These are phyloP conservation scores for Nigrospora oryzae DNA, from an alignment of 2,329 filamentous ascomycete species.

Conservation along the genomic window DNA sequence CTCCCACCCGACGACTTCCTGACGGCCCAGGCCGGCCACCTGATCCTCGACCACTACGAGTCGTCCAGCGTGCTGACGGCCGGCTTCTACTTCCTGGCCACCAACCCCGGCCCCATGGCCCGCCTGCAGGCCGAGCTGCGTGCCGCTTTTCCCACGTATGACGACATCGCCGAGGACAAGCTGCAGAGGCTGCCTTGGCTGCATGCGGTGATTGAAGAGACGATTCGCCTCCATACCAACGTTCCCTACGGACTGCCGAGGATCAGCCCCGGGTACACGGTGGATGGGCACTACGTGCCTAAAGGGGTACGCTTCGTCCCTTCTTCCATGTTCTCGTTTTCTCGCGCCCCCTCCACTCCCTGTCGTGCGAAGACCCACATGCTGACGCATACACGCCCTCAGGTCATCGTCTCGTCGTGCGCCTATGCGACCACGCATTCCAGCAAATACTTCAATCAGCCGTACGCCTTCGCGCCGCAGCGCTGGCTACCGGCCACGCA, in stretches of 20 bases:
- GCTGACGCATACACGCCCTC: background rate
- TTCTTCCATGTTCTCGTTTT: too few relatives aligned
- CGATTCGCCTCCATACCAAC: background rate
- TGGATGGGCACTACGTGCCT: constrained; percentile 11
- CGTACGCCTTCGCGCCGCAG: background rate
- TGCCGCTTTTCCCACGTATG: background rate
- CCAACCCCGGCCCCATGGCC: background rate
- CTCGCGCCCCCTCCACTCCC: too few relatives aligned
- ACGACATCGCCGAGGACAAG: background rate
- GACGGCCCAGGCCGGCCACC: background rate
- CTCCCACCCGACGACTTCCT: background rate
- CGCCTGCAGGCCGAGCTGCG: background rate
- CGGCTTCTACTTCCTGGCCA: background rate
- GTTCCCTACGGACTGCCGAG: constrained; percentile 7
- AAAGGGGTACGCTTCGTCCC: background rate
- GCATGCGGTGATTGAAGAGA: background rate
- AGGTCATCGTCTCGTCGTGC: background rate
- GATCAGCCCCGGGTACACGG: constrained; percentile 11
- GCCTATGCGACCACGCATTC: background rate
- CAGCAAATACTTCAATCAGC: background rate
- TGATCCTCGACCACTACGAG: background rate
- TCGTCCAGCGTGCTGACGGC: background rate
- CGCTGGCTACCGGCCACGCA: background rate
- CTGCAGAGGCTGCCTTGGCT: background rate
- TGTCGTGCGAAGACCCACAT: too few relatives aligned